phyloP scores from a whole-genome alignment of 2,329 filamentous ascomycete species.

The Cordyceps sp. region DNA sequence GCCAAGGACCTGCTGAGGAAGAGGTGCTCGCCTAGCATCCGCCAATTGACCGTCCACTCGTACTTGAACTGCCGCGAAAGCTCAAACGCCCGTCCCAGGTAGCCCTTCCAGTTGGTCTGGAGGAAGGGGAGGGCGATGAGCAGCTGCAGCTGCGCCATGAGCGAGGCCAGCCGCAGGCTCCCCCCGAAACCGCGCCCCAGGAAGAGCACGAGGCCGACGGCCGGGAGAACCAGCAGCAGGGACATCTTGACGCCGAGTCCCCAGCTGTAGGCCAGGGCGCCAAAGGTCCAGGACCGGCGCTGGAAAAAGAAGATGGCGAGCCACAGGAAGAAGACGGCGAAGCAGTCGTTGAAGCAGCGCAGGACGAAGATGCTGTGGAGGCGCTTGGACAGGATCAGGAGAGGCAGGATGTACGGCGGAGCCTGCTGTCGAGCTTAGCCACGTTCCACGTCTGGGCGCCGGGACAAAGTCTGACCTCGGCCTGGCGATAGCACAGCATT shows the following conservation, averaged over 20 bases:
- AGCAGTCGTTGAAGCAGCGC: slow-evolving; percentile 89
- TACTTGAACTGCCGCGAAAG: slow-evolving; percentile 82
- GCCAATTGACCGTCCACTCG: slow-evolving; percentile 99
- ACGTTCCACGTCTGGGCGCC: no score
- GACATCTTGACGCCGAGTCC: slow-evolving; percentile 95
- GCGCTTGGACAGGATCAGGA: slow-evolving; percentile 79
- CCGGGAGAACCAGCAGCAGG: slow-evolving; percentile 65
- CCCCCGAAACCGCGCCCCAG: slow-evolving; percentile 51
- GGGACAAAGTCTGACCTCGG: slow-evolving; percentile 46
- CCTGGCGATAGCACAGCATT: slow-evolving; percentile 64
- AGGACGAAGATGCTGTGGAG: slow-evolving; percentile 88
- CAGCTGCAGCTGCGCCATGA: slow-evolving; percentile 69
- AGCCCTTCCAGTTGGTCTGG: slow-evolving; percentile 46
- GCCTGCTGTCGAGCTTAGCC: slow-evolving; percentile 27
- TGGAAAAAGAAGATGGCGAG: slow-evolving; percentile 66
- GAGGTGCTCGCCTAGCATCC: slow-evolving; percentile 69
- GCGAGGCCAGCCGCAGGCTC: slow-evolving; percentile 49
- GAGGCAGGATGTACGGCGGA: slow-evolving; percentile 73
- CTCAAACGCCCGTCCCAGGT: slow-evolving; percentile 75
- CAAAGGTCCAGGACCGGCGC: slow-evolving; percentile 55
- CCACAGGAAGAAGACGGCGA: slow-evolving; percentile 74
- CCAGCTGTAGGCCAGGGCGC: slow-evolving; percentile 54
- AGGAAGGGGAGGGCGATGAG: slow-evolving; percentile 52
- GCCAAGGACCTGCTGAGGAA: slow-evolving; percentile 62
- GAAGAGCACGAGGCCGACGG: slow-evolving; percentile 60